Evolutionary conservation across 140 eudicot genomes (phyloP).

Genomic region (Stevia rebaudiana): DNA sequence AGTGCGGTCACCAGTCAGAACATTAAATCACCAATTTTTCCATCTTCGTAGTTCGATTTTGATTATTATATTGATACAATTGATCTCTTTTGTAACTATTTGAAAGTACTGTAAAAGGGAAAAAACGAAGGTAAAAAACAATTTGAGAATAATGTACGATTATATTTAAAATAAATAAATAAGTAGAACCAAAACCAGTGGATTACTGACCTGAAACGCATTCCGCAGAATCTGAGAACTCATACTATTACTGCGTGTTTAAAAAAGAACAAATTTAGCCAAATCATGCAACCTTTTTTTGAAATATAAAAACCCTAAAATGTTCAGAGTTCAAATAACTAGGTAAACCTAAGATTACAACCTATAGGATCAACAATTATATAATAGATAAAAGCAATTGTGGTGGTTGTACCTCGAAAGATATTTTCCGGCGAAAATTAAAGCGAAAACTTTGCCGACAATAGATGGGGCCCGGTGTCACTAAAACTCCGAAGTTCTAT

Average conservation of each 20-base stretch:
- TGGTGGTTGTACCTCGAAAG: conserved; percentile 7
- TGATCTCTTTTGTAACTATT: not conserved
- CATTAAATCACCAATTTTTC: not conserved
- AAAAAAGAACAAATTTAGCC: not conserved
- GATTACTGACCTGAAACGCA: conserved; percentile 24
- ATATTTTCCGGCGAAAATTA: conserved; percentile 4
- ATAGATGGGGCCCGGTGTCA: conserved; percentile 23
- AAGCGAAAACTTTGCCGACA: conserved; percentile 5
- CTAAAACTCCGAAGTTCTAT: not conserved
- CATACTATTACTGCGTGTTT: conserved; percentile 24
- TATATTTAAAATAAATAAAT: not conserved
- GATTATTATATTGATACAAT: not conserved
- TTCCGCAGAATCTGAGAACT: conserved; percentile 25
- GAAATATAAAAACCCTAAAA: conserved; percentile 8
- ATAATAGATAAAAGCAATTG: not conserved
- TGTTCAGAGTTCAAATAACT: not conserved
- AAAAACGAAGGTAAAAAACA: not conserved
- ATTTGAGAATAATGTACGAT: not conserved
- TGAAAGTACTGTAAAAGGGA: not conserved
- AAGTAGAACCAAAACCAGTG: not conserved
- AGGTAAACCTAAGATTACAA: conserved; percentile 1
- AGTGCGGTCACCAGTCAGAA: not conserved
- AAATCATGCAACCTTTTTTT: not conserved
- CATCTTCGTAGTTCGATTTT: not conserved
- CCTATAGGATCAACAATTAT: not conserved